Percentiles rank a stretch among this genome's conserved stretches.
Conservation (phyloP, 768 basidiomycete genomes). For the Coprinopsis marcescibilis region DNA sequence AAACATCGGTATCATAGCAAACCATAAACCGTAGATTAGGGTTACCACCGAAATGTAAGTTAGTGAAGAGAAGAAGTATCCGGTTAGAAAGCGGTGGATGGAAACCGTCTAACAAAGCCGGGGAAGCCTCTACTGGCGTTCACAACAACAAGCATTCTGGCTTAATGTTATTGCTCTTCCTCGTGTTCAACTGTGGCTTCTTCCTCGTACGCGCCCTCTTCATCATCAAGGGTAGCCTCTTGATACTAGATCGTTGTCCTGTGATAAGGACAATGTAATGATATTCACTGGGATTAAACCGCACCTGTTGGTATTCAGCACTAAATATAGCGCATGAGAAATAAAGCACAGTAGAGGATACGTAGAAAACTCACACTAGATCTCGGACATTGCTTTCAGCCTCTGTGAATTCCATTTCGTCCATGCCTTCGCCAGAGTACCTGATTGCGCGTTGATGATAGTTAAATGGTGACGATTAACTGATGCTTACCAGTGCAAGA, state of each 20-base stretch:
- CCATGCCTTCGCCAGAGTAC: slow-evolving; percentile 91
- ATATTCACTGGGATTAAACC: slow-evolving; percentile 8
- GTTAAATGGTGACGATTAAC: too few species aligned
- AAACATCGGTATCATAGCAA: too few species aligned
- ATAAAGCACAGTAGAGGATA: background rate
- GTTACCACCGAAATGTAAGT: too few species aligned
- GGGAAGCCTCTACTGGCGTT: too few species aligned
- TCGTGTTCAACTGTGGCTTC: slow-evolving; percentile 14
- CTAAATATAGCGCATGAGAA: slow-evolving; percentile 27
- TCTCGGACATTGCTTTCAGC: slow-evolving; percentile 81
- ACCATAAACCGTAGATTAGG: too few species aligned
- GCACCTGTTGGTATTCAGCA: slow-evolving; percentile 87
- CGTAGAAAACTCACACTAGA: slow-evolving; percentile 55
- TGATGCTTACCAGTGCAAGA: slow-evolving; percentile 67
- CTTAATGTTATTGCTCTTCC: slow-evolving; percentile 15
- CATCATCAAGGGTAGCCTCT: slow-evolving; percentile 25
- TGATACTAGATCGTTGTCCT: slow-evolving; percentile 32
- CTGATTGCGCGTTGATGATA: too few species aligned
- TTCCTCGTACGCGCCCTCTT: slow-evolving; percentile 19
- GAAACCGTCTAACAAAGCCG: too few species aligned
- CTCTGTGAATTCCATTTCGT: slow-evolving; percentile 78
- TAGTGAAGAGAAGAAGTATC: too few species aligned
- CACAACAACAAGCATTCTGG: too few species aligned
- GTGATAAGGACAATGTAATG: background rate
- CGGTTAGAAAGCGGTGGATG: too few species aligned